Conservation (phyloP, 2,329 filamentous ascomycete species). For the Elsinoe australis region DNA sequence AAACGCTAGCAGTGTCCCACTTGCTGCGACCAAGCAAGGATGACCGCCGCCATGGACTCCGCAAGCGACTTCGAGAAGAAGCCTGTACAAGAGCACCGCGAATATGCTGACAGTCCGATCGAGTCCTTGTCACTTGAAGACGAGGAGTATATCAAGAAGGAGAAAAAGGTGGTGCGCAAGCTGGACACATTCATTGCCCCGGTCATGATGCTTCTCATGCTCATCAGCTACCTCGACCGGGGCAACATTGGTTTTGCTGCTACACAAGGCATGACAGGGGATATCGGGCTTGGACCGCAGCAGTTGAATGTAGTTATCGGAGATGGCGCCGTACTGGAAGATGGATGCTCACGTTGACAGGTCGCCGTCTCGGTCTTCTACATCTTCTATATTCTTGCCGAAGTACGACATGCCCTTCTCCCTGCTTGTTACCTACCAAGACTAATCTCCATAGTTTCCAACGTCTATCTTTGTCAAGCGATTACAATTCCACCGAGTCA, state of each 20-base stretch:
- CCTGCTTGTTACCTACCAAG: not conserved
- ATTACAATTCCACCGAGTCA: slow-evolving; percentile 33
- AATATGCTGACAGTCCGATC: slow-evolving; percentile 4
- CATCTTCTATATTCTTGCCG: slow-evolving; percentile 32
- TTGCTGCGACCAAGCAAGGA: no score
- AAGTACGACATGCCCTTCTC: slow-evolving; percentile 21
- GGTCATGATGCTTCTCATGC: slow-evolving; percentile 32
- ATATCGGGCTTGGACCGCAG: slow-evolving; percentile 12
- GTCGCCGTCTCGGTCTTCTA: slow-evolving; percentile 32
- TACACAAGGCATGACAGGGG: slow-evolving; percentile 28
- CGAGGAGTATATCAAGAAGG: slow-evolving; percentile 21
- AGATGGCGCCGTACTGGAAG: slow-evolving; percentile 26
- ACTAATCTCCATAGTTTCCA: slow-evolving; percentile 24
- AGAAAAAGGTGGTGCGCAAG: slow-evolving; percentile 28
- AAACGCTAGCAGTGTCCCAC: no score
- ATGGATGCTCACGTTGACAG: slow-evolving; percentile 26
- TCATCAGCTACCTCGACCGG: slow-evolving; percentile 31
- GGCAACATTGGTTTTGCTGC: slow-evolving; percentile 33
- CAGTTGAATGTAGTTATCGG: slow-evolving; percentile 13
- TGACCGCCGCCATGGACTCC: slow-evolving; percentile 1
- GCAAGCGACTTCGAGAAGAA: slow-evolving; percentile 14
- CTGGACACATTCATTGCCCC: slow-evolving; percentile 31
- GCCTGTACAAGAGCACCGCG: slow-evolving; percentile 4
- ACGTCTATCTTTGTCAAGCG: slow-evolving; percentile 30
- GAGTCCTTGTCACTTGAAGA: slow-evolving; percentile 1